phyloP scores from a whole-genome alignment of 495 filamentous ascomycete genomes.

The Beverwykella pulmonaria region DNA sequence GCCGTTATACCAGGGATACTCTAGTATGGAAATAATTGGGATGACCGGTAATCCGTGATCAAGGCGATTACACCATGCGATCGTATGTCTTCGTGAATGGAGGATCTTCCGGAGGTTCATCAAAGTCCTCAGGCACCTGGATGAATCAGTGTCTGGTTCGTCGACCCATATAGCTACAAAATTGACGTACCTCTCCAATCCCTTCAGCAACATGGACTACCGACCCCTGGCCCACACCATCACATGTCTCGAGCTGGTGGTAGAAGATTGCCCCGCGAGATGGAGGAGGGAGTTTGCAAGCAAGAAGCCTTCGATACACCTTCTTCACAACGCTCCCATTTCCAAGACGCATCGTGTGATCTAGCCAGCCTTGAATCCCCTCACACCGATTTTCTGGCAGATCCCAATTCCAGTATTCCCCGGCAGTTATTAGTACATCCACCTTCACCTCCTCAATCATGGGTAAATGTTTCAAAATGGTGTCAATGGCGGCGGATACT shows the following conservation, averaged over 20 bases:
- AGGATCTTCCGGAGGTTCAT: not conserved
- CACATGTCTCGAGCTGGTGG: constrained; percentile 1
- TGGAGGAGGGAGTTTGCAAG: not conserved
- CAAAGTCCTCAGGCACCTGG: constrained; percentile 3
- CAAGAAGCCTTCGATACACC: constrained; percentile 21
- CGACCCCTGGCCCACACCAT: not conserved
- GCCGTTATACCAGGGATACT: too few species aligned
- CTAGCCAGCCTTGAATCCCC: constrained; percentile 21
- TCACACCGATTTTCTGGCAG: constrained; percentile 18
- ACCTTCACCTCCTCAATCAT: constrained; percentile 20
- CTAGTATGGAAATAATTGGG: too few species aligned
- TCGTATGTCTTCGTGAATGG: constrained; percentile 5
- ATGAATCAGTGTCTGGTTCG: not conserved
- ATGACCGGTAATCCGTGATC: too few species aligned
- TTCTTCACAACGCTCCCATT: not conserved
- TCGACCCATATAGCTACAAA: too few species aligned
- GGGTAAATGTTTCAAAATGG: constrained; percentile 10
- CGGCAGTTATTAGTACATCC: constrained; percentile 13
- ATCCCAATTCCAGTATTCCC: constrained; percentile 28
- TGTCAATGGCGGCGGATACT: constrained; percentile 5
- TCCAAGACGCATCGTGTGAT: not conserved
- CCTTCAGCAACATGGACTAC: not conserved
- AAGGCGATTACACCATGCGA: not conserved
- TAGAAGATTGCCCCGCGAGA: not conserved
- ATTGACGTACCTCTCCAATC: not conserved